Conservation (phyloP, 768 basidiomycete genomes). For the Tulasnella sp. region DNA sequence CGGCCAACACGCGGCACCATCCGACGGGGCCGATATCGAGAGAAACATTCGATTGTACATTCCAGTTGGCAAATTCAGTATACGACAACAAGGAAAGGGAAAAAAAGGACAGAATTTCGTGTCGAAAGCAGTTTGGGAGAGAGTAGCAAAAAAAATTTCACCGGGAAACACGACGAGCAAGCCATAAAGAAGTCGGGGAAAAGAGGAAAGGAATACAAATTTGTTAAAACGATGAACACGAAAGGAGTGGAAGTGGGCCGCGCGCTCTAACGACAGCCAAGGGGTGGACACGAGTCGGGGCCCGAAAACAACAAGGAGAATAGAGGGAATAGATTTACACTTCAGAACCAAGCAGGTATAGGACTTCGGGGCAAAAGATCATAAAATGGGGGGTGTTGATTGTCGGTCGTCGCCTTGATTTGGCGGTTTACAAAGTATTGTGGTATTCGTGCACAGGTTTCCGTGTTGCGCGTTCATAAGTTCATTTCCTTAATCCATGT, state of each 20-base stretch:
- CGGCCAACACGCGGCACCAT: background rate
- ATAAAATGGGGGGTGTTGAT: background rate
- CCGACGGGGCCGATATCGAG: background rate
- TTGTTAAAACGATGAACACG: background rate
- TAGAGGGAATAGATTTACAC: background rate
- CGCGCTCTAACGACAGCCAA: background rate
- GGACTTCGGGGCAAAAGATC: background rate
- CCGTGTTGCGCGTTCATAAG: background rate
- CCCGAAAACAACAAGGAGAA: background rate
- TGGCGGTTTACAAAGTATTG: background rate
- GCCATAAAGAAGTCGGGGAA: background rate
- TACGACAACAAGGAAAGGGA: background rate
- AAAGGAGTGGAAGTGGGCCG: background rate
- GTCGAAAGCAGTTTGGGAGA: background rate
- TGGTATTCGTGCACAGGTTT: background rate
- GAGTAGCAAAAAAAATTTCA: background rate
- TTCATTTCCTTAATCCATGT: conserved; percentile 5
- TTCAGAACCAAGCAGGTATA: background rate
- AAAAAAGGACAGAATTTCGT: background rate
- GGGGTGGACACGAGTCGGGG: background rate
- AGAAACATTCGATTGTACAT: background rate
- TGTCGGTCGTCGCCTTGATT: background rate
- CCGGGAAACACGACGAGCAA: background rate
- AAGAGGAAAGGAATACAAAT: background rate
- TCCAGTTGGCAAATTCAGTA: background rate